phyloP scores from a whole-genome alignment of 2,329 filamentous ascomycete species.

The Fusarium transvaalense region DNA sequence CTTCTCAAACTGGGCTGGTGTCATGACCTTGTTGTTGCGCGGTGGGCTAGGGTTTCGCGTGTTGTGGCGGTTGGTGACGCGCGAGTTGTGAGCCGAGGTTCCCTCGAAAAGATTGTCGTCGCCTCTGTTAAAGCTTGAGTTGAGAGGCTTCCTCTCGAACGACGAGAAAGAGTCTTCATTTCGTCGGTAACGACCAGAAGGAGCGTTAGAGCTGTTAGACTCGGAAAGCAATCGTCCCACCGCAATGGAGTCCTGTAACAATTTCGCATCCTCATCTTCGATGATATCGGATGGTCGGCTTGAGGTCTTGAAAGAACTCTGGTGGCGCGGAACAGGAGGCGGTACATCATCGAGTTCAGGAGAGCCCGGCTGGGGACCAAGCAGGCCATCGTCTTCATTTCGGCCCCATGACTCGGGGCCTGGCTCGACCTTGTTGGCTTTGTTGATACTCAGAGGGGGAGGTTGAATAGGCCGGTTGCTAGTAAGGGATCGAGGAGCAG shows the following conservation, averaged over 20 bases:
- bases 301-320: conserved; percentile 50
- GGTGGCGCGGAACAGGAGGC: conserved; percentile 59
- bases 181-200: conserved; percentile 53
- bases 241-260: conserved; percentile 65
- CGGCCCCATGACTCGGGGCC: conserved; percentile 65
- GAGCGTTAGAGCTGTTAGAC: conserved; percentile 32
- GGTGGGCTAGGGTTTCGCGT: conserved; percentile 56
- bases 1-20: conserved; percentile 85
- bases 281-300: conserved; percentile 55
- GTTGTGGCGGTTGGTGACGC: conserved; percentile 53
- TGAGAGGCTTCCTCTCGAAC: conserved; percentile 47
- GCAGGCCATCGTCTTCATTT: conserved; percentile 60
- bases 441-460: conserved; percentile 63
- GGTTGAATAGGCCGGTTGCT: conserved; percentile 59
- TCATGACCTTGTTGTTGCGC: conserved; percentile 86
- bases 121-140: conserved; percentile 56
- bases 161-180: conserved; percentile 57
- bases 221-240: conserved; percentile 61
- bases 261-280: conserved; percentile 66
- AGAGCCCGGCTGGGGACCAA: conserved; percentile 56
- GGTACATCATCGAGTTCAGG: conserved; percentile 56
- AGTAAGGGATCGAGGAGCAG: conserved; percentile 61
- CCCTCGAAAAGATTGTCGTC: conserved; percentile 70
- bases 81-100: conserved; percentile 55
- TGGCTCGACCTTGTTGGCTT: conserved; percentile 59